Evolutionary conservation across 1,139 yeast species (phyloP).

Genomic region (Yamadazyma siamensis): DNA sequence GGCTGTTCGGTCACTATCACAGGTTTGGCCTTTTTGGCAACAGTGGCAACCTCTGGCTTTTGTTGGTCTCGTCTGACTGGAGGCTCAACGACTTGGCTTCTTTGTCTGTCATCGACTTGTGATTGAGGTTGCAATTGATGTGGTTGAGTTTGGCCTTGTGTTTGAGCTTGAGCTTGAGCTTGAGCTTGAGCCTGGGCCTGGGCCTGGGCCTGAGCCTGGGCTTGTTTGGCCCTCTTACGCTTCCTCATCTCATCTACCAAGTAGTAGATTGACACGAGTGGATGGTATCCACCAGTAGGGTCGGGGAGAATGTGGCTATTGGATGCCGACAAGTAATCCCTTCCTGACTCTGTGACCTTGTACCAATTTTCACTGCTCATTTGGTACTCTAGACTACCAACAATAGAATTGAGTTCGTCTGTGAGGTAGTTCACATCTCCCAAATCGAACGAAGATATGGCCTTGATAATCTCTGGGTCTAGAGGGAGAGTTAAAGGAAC

Average conservation of each 20-base stretch:
- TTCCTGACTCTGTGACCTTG: conserved; percentile 38
- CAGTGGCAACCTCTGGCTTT: conserved; percentile 8
- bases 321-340: conserved; percentile 40
- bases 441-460: conserved; percentile 78
- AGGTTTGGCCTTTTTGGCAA: conserved; percentile 8
- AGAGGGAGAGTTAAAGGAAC: conserved; percentile 72
- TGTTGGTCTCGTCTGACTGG: neutral
- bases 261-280: conserved; percentile 80
- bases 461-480: conserved; percentile 64
- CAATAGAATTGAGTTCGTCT: conserved; percentile 53
- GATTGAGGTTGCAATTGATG: conserved; percentile 2
- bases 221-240: conserved; percentile 62
- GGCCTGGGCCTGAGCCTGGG: conserved; percentile 29
- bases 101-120: neutral
- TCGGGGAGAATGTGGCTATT: conserved; percentile 50
- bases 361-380: conserved; percentile 67
- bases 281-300: conserved; percentile 91
- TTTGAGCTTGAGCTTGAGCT: conserved; percentile 32
- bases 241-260: conserved; percentile 80
- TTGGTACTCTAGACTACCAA: conserved; percentile 68
- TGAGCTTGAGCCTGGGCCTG: conserved; percentile 21
- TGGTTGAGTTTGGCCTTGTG: conserved; percentile 16
- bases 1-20: conserved; percentile 14
- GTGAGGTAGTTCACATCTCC: conserved; percentile 63
- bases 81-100: neutral